These are phyloP conservation scores for Desmodesmus armatus DNA, from an alignment of 139 green algal genomes.

Conservation along the genomic window DNA sequence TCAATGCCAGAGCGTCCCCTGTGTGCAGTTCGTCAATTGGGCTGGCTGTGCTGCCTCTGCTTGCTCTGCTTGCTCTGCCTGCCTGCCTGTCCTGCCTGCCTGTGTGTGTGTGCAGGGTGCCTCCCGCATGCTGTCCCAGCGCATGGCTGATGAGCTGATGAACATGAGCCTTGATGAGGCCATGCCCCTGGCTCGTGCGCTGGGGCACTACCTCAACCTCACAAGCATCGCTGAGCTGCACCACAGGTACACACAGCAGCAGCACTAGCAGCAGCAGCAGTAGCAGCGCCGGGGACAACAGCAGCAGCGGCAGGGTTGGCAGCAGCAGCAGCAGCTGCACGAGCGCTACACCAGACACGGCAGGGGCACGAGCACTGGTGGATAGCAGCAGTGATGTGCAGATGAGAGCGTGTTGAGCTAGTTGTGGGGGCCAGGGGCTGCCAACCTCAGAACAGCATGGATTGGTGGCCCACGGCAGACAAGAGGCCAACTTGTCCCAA, in stretches of 20 bases:
- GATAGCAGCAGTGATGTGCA: no score
- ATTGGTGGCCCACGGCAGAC: no score
- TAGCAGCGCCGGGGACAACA: not conserved
- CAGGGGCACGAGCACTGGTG: no score
- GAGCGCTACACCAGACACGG: not conserved
- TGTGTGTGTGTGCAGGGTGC: slow-evolving; percentile 55
- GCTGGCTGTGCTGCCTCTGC: not conserved
- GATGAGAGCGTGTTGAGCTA: no score
- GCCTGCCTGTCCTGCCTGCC: no score
- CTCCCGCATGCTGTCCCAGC: slow-evolving; percentile 64
- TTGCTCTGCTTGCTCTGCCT: not conserved
- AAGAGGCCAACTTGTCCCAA: no score
- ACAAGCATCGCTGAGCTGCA: slow-evolving; percentile 87
- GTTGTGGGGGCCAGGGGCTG: no score
- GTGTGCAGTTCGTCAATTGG: not conserved
- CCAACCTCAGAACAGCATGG: no score
- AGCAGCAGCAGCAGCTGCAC: not conserved
- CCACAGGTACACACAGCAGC: slow-evolving; percentile 69
- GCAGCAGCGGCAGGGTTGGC: not conserved
- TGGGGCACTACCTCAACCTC: slow-evolving; percentile 89
- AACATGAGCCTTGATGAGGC: slow-evolving; percentile 86
- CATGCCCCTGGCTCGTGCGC: slow-evolving; percentile 84
- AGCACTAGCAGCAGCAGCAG: slow-evolving; percentile 5
- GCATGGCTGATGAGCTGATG: slow-evolving; percentile 84
- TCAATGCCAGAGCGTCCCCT: slow-evolving; percentile 17